Base-by-base conservation (phyloP, 225 moss, liverwort and hornwort species). In the Asterella californica region DNA sequence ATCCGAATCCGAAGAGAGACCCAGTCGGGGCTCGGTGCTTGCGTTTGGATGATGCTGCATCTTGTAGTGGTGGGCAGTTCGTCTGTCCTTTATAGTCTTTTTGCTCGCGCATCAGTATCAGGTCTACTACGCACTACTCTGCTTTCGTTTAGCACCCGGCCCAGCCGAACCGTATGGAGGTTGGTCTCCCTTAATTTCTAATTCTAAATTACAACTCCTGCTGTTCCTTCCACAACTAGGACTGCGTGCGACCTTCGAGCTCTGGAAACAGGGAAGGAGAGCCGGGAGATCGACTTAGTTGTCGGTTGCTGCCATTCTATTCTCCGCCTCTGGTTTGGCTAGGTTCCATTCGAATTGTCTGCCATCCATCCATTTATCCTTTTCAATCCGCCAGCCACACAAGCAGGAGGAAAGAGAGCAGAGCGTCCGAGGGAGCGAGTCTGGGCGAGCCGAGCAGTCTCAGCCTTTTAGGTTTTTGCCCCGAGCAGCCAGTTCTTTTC, bases 321-420 rank as follows among this genome's bases (percentile, higher is more conserved):
- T 77, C 45, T 77, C 15, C 34, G 77, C 64, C 77, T 77, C 77
- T 77, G 63, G 62, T 77, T 64, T 29, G 64, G 77, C 63, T 47
- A 46, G 46, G 68, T 79, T 7, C 38, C 38, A 36, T 50, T 22
- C 18, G 37, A 42, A 59, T 25, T n/a, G 50, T 65, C 64, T 64
- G 63, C 79, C 79, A 68, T 68, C 77, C 77, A 70, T 54, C 69
- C 79, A 57, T 70, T 70, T 70, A 79, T 79, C 79, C 54, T 70
- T 70, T 42, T 67, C 68, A 68, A 67, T 79, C 79, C 52, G 33
- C 69, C 79, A 70, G 60, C 79, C 79, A 79, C 79, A 69, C 68
- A 79, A 79, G 77, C 29, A 14, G 55, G 67, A 25, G 27, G 70
- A 38, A 34, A 49, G 49, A 49, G 52, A 46, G 75, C 0, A 17